Conservation (phyloP, 2,329 filamentous ascomycete species). For the Neofusicoccum umdonicola region DNA sequence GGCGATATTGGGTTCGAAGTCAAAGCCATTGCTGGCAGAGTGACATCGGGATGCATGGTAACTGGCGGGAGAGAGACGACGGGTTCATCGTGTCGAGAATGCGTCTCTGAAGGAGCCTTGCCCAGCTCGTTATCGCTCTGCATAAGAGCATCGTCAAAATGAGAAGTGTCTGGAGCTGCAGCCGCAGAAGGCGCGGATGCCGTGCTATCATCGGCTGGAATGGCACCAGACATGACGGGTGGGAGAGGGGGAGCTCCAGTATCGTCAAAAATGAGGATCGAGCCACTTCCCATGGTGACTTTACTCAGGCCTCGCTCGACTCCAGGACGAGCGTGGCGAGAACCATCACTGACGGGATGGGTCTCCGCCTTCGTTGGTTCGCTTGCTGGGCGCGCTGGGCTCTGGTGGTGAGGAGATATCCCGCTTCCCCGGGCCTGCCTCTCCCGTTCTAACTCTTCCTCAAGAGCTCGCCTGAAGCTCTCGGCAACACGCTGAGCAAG, state of each 20-base stretch:
- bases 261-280: conserved; percentile 81
- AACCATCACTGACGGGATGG: conserved; percentile 4
- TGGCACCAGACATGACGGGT: conserved; percentile 53
- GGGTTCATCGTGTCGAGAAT: not conserved
- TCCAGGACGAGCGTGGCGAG: not conserved
- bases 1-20: not conserved
- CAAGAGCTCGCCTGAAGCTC: conserved; percentile 74
- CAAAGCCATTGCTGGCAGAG: not conserved
- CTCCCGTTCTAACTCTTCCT: conserved; percentile 54
- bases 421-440: conserved; percentile 20
- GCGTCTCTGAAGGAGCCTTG: not conserved
- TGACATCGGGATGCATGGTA: conserved; percentile 11
- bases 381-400: not conserved
- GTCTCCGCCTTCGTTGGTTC: not conserved
- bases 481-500: conserved; percentile 76
- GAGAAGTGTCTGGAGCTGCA: conserved; percentile 7
- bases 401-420: not conserved
- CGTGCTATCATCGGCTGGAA: conserved; percentile 23
- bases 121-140: not conserved
- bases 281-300: conserved; percentile 80
- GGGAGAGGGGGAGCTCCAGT: conserved; percentile 56
- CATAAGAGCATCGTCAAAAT: conserved; percentile 2
- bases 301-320: conserved; percentile 41
- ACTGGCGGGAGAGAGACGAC: conserved; percentile 14
- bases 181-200: not conserved